Base-by-base conservation (phyloP, 768 basidiomycete species). In the Boletus rubroflammeus region DNA sequence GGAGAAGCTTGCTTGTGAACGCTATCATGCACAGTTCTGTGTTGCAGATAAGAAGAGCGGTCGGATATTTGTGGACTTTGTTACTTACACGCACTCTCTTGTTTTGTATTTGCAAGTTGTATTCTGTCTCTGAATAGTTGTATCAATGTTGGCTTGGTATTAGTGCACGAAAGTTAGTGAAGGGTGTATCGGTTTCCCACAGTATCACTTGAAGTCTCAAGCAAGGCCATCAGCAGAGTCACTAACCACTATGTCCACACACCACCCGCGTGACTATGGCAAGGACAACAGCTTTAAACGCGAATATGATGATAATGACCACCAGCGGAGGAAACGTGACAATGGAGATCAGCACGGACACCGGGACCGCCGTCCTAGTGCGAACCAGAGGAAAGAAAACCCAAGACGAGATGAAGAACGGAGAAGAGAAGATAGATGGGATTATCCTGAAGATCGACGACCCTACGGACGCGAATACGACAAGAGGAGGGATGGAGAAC, bases 381-480 rank as follows among this genome's bases (percentile, higher is more conserved):
- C 59, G 47, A 47, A 54, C n/a, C 53, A 61, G 23, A 51, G 55
- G 31, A 56, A 53, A 11, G 58, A 62, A 39, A 53, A 50, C 19
- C 36, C 62, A 25, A 56, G 57, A 48, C 57, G 65, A 49, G 62
- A 69, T 47, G 61, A 56, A 17, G 69, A 60, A 51, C 51, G 51
- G 25, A 60, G 63, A 54, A 56, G 57, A 45, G 60, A 60, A 45
- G 60, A 60, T 39, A 50, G 54, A 49, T 48, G 57, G 23, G 57
- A 65, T 35, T 38, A 56, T 43, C 45, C 51, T 45, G 57, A 56
- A 48, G 63, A 56, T 26, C 55, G 59, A 47, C 59, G 57, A 31
- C 26, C 62, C n/a, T 45, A 62, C 47, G 50, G 56, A 36, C 67
- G 62, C 44, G 56, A 59, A 40, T 50, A 63, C 50, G 61, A 59